Conservation (phyloP, 345 rosid species). For the Hypericum androsaemum region DNA sequence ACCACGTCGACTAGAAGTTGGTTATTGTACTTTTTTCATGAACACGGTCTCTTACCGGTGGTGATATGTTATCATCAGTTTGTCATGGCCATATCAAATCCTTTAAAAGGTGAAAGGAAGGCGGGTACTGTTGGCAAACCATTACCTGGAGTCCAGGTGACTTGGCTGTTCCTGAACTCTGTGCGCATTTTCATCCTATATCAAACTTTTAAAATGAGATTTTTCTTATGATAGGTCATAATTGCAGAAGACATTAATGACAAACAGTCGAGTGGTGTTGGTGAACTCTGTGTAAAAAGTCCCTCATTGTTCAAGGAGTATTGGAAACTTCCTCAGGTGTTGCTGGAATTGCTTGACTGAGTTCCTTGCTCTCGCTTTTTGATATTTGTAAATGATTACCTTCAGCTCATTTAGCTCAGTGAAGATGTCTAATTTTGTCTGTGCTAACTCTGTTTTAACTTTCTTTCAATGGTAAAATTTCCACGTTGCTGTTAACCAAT, state of each 20-base stretch:
- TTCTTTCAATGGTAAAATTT: no score
- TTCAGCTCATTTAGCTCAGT: no score
- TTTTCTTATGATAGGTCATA: conserved; percentile 44
- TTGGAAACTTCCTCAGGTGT: conserved; percentile 93
- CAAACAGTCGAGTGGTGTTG: conserved; percentile 39
- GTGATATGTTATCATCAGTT: conserved; percentile 38
- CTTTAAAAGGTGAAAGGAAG: conserved; percentile 61
- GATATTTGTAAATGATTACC: neutral
- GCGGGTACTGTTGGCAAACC: conserved; percentile 98
- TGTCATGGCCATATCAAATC: conserved; percentile 94
- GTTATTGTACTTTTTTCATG: neutral
- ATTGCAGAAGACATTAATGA: conserved; percentile 50
- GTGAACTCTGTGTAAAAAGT: conserved; percentile 85
- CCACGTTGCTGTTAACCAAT: no score
- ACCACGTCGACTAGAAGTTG: neutral
- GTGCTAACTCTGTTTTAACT: no score
- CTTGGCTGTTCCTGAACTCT: conserved; percentile 7
- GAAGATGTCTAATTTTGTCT: no score
- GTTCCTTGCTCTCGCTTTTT: neutral
- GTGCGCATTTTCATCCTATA: neutral
- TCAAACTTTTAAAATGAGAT: neutral
- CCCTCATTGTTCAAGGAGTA: conserved; percentile 90
- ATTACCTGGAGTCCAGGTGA: conserved; percentile 88
- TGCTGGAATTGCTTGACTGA: neutral
- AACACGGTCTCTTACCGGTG: neutral